phyloP scores from a whole-genome alignment of 2,329 filamentous ascomycete genomes.

The Exophiala mesophila region DNA sequence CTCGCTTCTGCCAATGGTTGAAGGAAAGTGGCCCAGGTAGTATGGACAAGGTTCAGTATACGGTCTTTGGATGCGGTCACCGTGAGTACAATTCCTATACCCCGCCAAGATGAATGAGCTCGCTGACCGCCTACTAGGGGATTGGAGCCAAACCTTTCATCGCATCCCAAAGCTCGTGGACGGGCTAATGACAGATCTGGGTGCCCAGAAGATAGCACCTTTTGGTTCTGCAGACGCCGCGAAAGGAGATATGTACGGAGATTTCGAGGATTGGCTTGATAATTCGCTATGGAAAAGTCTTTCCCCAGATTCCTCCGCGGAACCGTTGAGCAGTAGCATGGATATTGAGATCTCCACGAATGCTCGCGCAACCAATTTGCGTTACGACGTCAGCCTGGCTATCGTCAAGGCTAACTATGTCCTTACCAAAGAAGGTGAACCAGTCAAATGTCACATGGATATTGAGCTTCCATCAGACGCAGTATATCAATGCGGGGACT shows the following conservation, averaged over 20 bases:
- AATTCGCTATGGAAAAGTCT: constrained; percentile 45
- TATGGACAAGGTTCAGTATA: constrained; percentile 55
- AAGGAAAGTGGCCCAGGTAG: constrained; percentile 47
- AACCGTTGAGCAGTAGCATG: background rate
- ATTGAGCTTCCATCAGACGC: constrained; percentile 58
- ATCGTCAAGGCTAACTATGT: constrained; percentile 50
- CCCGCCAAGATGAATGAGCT: background rate
- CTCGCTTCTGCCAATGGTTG: constrained; percentile 65
- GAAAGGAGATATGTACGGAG: constrained; percentile 60
- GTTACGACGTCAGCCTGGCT: constrained; percentile 58
- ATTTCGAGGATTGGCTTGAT: constrained; percentile 65
- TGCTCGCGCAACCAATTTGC: constrained; percentile 50
- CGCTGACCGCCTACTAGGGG: constrained; percentile 11
- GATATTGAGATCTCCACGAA: constrained; percentile 50
- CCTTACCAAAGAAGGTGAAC: constrained; percentile 48
- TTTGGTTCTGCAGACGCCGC: constrained; percentile 57
- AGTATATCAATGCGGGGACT: constrained; percentile 64
- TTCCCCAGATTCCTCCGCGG: constrained; percentile 38
- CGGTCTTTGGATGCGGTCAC: constrained; percentile 65
- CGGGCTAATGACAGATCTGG: constrained; percentile 44
- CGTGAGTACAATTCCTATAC: constrained; percentile 23
- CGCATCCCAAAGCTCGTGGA: constrained; percentile 61
- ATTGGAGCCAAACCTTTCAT: constrained; percentile 58
- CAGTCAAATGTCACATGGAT: constrained; percentile 59
- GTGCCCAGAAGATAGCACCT: constrained; percentile 45